A percentile compares a stretch with the other conserved stretches of the same genome.
phyloP scores from a whole-genome alignment of 768 basidiomycete genomes.

The Auriculariales sp. region DNA sequence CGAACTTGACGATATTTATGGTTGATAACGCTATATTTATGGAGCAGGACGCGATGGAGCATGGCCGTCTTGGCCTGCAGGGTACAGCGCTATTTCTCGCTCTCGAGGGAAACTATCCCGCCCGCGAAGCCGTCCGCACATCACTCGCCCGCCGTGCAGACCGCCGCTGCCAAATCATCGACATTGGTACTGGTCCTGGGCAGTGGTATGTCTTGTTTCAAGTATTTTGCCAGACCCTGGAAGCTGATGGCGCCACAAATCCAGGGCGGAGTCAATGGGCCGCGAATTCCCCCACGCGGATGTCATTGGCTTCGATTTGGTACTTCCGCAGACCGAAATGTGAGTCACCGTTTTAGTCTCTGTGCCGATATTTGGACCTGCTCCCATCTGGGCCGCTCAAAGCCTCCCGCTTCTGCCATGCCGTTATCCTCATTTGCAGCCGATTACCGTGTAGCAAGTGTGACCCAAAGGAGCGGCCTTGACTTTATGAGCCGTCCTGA shows the following conservation, averaged over 20 bases:
- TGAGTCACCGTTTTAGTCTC: neutral
- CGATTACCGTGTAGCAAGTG: no score
- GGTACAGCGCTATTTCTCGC: neutral
- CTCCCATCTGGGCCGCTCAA: no score
- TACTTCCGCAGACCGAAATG: neutral
- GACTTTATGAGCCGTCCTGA: no score
- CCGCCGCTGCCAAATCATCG: conserved; percentile 4
- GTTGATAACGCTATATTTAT: no score
- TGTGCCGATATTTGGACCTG: no score
- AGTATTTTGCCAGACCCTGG: neutral
- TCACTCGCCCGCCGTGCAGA: conserved; percentile 3
- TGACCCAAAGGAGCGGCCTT: no score
- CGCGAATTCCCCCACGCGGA: conserved; percentile 7
- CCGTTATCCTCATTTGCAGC: no score
- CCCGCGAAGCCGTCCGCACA: conserved; percentile 3
- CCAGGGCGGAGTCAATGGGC: conserved; percentile 7
- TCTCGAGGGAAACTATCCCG: conserved; percentile 4
- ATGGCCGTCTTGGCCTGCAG: conserved; percentile 4
- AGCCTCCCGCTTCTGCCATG: no score
- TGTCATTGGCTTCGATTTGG: conserved; percentile 8
- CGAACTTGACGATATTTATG: no score
- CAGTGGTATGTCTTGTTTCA: conserved; percentile 2
- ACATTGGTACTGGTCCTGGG: conserved; percentile 7
- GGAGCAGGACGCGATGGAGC: conserved; percentile 3
- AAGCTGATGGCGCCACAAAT: neutral